These are phyloP conservation scores for Hordeum pubiflorum DNA, from an alignment of 202 grass and related monocot species.

Conservation along the genomic window DNA sequence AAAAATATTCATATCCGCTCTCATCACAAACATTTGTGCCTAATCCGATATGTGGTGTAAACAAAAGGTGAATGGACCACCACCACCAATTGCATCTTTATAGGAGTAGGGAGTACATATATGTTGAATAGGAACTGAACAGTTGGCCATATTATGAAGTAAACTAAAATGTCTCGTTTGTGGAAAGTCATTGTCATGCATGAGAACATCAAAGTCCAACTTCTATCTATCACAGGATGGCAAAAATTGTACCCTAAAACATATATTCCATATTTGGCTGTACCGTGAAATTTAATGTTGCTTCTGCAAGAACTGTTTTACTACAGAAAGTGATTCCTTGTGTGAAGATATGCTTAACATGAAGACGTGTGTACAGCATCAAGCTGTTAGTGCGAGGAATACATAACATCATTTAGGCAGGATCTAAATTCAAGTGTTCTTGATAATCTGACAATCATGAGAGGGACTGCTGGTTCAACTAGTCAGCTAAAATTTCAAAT, in stretches of 20 bases:
- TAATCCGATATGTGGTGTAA: not conserved
- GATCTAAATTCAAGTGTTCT: not conserved
- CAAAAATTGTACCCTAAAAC: not conserved
- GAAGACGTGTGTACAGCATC: not conserved
- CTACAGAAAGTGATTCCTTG: not conserved
- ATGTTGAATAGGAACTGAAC: not conserved
- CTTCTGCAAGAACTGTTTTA: not conserved
- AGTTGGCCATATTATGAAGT: not conserved
- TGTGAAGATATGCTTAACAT: not conserved
- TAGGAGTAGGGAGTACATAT: not conserved
- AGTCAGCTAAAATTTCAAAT: not conserved
- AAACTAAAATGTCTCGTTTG: not conserved
- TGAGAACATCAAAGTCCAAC: not conserved
- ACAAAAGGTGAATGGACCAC: not conserved
- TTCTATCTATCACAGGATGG: not conserved
- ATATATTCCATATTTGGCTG: not conserved
- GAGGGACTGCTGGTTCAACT: not conserved
- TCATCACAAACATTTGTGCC: not conserved
- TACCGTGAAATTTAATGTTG: not conserved
- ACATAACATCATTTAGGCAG: not conserved
- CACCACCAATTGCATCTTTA: not conserved
- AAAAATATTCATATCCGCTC: not conserved
- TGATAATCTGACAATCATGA: not conserved
- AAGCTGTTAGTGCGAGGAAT: not conserved
- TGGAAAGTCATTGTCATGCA: not conserved